These are phyloP conservation scores for Nitzschia sp. DNA, from an alignment of 108 stramenopile genomes.

Conservation along the genomic window DNA sequence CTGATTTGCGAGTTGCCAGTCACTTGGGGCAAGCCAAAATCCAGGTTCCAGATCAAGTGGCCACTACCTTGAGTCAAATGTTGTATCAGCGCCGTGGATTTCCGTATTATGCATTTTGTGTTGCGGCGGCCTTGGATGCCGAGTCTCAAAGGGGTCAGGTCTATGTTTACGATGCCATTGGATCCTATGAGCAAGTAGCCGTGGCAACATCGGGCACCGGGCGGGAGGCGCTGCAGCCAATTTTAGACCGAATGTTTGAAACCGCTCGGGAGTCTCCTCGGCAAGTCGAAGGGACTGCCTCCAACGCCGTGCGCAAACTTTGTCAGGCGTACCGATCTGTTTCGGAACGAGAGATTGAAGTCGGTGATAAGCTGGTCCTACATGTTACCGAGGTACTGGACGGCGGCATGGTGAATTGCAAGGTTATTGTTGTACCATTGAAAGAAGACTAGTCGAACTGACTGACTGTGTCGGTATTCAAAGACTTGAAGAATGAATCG, in stretches of 20 bases:
- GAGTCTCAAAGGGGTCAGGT: conserved; percentile 40
- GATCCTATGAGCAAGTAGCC: conserved; percentile 80
- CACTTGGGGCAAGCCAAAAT: conserved; percentile 21
- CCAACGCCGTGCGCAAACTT: conserved; percentile 61
- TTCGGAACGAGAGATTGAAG: conserved; percentile 82
- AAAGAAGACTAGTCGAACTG: conserved; percentile 15
- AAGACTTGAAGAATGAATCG: no score
- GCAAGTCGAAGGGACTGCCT: conserved; percentile 52
- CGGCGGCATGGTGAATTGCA: conserved; percentile 12
- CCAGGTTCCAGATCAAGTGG: conserved; percentile 39
- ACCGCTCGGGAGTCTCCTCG: conserved; percentile 14
- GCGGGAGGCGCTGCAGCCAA: conserved; percentile 76
- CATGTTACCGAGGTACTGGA: conserved; percentile 43
- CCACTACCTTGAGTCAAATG: conserved; percentile 64
- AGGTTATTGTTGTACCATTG: conserved; percentile 28
- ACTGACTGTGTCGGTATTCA: no score
- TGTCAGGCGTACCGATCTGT: conserved; percentile 73
- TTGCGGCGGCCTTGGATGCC: conserved; percentile 60
- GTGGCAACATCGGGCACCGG: conserved; percentile 81
- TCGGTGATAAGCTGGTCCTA: conserved; percentile 79
- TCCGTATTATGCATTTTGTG: conserved; percentile 87
- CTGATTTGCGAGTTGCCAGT: conserved; percentile 51
- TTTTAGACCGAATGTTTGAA: conserved; percentile 72
- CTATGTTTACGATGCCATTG: conserved; percentile 88
- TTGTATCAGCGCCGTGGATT: conserved; percentile 73